Conservation (phyloP, 129 eudicot genomes). For the Solidago caesia region DNA sequence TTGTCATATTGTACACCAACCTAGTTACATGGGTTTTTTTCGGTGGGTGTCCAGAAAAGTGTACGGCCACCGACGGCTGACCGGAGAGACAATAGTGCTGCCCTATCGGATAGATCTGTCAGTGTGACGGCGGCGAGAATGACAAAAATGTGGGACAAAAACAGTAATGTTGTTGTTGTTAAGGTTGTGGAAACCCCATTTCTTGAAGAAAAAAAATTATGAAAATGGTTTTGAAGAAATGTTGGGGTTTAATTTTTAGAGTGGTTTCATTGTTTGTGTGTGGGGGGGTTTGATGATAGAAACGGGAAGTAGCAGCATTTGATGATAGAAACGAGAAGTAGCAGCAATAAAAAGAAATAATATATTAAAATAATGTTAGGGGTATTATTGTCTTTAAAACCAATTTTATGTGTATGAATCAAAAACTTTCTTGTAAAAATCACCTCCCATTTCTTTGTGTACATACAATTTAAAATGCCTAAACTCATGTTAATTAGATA, state of each 20-base stretch:
- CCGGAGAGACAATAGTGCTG: constrained; percentile 67
- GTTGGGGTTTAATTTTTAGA: not conserved
- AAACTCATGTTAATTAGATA: too few species aligned
- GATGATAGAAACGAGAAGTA: not conserved
- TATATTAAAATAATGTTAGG: too few species aligned
- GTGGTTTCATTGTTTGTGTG: not conserved
- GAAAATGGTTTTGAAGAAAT: not conserved
- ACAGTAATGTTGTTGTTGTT: not conserved
- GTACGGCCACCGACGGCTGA: constrained; percentile 86
- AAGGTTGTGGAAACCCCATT: constrained; percentile 16
- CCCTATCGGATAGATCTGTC: constrained; percentile 66
- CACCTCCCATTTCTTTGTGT: too few species aligned
- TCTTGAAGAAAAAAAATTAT: not conserved
- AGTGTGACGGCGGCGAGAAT: constrained; percentile 10
- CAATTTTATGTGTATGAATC: too few species aligned
- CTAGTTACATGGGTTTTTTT: constrained; percentile 41
- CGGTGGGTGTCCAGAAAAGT: constrained; percentile 56
- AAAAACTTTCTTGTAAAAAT: too few species aligned
- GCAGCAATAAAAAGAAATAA: not conserved
- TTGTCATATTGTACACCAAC: constrained; percentile 43
- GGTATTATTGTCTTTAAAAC: too few species aligned
- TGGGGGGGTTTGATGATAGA: not conserved
- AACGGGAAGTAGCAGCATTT: not conserved
- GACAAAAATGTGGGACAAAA: constrained; percentile 2
- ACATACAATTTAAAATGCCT: too few species aligned